phyloP scores from a whole-genome alignment of 2,329 filamentous ascomycete species.

The Aaosphaeria pasadenensis region DNA sequence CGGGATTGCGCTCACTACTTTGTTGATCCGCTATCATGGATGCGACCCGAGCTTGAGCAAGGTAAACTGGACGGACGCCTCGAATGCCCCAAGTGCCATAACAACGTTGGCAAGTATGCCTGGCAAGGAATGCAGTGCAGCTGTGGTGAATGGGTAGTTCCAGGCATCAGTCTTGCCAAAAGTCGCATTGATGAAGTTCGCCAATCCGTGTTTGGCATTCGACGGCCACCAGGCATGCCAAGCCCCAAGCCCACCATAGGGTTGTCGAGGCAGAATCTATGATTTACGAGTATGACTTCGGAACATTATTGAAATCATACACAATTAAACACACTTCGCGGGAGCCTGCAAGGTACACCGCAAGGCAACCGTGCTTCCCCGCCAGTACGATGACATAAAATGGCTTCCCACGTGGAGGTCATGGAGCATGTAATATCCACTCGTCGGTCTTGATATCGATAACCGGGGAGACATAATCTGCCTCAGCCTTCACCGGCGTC shows the following conservation, averaged over 20 bases:
- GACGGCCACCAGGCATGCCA: constrained; percentile 29
- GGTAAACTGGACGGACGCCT: constrained; percentile 81
- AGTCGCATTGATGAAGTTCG: constrained; percentile 73
- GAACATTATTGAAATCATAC: background rate
- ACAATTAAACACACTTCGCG: no score
- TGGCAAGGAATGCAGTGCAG: constrained; percentile 95
- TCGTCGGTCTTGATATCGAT: no score
- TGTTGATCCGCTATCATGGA: constrained; percentile 91
- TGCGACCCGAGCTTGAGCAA: constrained; percentile 80
- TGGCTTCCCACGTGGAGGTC: no score
- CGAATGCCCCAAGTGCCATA: constrained; percentile 79
- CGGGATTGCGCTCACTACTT: constrained; percentile 78
- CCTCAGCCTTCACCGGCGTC: no score
- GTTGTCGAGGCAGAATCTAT: constrained; percentile 16
- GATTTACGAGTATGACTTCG: background rate
- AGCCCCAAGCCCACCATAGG: constrained; percentile 5
- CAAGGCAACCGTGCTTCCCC: no score
- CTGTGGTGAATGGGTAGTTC: constrained; percentile 86
- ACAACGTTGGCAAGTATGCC: constrained; percentile 86
- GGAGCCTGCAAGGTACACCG: no score
- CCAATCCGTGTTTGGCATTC: constrained; percentile 26
- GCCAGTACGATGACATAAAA: no score
- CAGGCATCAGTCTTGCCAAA: constrained; percentile 82
- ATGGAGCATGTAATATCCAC: no score
- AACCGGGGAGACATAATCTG: no score